Conservation (phyloP, 176 grass and related monocot species). For the Triticum turgidum region DNA sequence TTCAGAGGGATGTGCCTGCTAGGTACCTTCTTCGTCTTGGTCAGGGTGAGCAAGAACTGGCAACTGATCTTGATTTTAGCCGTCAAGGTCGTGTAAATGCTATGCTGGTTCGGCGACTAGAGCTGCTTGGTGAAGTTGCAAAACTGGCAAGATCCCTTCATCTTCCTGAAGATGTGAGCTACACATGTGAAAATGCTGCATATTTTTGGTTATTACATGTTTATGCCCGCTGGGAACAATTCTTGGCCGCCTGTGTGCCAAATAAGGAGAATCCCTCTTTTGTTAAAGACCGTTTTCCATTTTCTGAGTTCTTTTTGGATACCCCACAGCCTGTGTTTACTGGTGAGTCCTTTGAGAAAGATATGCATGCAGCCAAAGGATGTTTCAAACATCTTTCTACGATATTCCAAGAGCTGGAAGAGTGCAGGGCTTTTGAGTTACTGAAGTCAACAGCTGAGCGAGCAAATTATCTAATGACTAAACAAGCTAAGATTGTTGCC, state of each 20-base stretch:
- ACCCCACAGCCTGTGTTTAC: conserved; percentile 64
- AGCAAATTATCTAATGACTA: conserved; percentile 98
- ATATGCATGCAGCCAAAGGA: conserved; percentile 93
- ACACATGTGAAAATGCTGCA: conserved; percentile 93
- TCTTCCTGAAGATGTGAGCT: conserved; percentile 85
- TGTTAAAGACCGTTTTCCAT: conserved; percentile 84
- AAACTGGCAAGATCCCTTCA: conserved; percentile 76
- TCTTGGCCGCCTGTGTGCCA: conserved; percentile 67
- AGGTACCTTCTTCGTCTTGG: conserved; percentile 97
- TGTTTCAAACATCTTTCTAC: conserved; percentile 93
- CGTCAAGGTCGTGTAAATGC: conserved; percentile 96
- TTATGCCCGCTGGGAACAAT: conserved; percentile 92
- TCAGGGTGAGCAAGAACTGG: conserved; percentile 97
- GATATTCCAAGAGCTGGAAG: conserved; percentile 97
- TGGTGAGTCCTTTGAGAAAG: conserved; percentile 88
- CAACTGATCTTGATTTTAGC: conserved; percentile 99
- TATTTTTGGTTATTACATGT: conserved; percentile 99
- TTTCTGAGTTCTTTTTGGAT: conserved; percentile 76
- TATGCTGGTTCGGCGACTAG: conserved; percentile 88
- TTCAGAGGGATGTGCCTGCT: conserved; percentile 96
- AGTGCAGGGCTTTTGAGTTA: conserved; percentile 97
- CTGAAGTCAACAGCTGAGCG: conserved; percentile 92
- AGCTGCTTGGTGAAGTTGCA: conserved; percentile 87
- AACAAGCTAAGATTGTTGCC: conserved; percentile 98
- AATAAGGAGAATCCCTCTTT: conserved; percentile 75